Percentiles rank a stretch among this genome's conserved stretches.
Evolutionary conservation across 345 rosid genomes (phyloP).

Genomic region (Pistacia integerrima): DNA sequence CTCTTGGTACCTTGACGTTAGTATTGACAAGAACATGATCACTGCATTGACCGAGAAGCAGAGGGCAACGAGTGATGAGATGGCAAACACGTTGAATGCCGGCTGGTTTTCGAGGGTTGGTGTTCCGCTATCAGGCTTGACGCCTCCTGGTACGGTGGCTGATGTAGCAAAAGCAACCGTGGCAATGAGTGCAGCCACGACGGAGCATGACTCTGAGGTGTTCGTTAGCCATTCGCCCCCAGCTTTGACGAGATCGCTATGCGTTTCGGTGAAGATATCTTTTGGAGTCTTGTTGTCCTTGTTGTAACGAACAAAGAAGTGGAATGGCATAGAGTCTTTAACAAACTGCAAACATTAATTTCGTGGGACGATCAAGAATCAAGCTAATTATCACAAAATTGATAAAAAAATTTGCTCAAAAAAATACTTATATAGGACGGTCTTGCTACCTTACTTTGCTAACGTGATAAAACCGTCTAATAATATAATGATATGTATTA

Average conservation of each 20-base stretch:
- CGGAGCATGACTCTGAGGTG: conserved; percentile 54
- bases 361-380: not conserved
- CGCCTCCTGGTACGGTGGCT: conserved; percentile 42
- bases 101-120: conserved; percentile 34
- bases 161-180: conserved; percentile 59
- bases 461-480: too few relatives aligned
- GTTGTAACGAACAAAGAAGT: conserved; percentile 41
- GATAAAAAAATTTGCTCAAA: not conserved
- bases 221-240: conserved; percentile 49
- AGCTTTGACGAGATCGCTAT: conserved; percentile 30
- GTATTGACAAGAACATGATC: conserved; percentile 39
- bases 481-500: too few relatives aligned
- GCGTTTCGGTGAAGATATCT: conserved; percentile 40
- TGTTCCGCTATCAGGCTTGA: conserved; percentile 19
- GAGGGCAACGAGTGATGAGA: conserved; percentile 40
- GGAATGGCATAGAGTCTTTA: conserved; percentile 34
- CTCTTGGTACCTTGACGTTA: conserved; percentile 41
- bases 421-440: too few relatives aligned
- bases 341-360: conserved; percentile 40
- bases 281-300: conserved; percentile 27
- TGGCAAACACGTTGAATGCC: conserved; percentile 37
- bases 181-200: conserved; percentile 54
- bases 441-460: too few relatives aligned
- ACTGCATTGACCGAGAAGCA: conserved; percentile 42
- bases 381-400: not conserved